Conservation (phyloP, 2,329 filamentous ascomycete genomes). For the Diaporthe citriasiana region DNA sequence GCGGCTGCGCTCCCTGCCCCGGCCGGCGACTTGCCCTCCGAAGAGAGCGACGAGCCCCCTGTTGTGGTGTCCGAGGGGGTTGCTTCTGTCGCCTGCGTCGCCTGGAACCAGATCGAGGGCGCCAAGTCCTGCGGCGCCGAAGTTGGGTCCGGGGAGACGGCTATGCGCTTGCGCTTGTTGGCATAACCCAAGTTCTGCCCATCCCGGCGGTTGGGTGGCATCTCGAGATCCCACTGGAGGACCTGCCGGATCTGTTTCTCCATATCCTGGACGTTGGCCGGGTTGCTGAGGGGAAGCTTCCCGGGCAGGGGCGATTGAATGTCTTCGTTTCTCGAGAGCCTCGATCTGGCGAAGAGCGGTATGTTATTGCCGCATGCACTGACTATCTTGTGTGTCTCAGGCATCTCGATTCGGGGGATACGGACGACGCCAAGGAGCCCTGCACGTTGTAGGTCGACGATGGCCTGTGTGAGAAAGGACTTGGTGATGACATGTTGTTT, state of each 20-base stretch:
- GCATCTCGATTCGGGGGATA: conserved; percentile 42
- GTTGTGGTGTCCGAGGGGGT: conserved; percentile 25
- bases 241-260: background rate
- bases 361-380: conserved; percentile 53
- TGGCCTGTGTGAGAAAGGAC: conserved; percentile 86
- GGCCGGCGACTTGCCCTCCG: background rate
- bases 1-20: conserved; percentile 1
- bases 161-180: conserved; percentile 41
- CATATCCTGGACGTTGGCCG: conserved; percentile 45
- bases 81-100: conserved; percentile 20
- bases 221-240: conserved; percentile 67
- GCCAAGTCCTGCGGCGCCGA: background rate
- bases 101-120: conserved; percentile 14
- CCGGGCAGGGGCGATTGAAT: conserved; percentile 60
- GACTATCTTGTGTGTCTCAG: conserved; percentile 47
- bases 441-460: conserved; percentile 79
- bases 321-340: conserved; percentile 57
- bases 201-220: conserved; percentile 68
- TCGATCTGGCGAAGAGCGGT: conserved; percentile 63
- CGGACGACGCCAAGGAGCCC: conserved; percentile 30
- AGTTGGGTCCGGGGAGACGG: conserved; percentile 26
- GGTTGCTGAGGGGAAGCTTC: conserved; percentile 57
- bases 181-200: background rate
- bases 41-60: conserved; percentile 27
- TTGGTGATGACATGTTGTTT: conserved; percentile 81